phyloP scores from a whole-genome alignment of 805 yeast species.

The Zygosaccharomyces rouxii region DNA sequence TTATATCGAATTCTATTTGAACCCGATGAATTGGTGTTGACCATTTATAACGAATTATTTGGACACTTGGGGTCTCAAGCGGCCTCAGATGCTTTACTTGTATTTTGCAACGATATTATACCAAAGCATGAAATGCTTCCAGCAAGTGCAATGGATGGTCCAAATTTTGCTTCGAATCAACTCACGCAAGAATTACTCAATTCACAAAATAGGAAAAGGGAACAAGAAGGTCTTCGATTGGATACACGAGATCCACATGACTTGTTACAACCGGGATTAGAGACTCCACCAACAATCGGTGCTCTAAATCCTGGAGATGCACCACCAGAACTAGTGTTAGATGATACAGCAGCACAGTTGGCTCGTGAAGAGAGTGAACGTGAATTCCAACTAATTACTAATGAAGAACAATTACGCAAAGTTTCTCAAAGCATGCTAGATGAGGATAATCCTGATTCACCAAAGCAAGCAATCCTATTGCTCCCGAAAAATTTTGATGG shows the following conservation, averaged over 20 bases:
- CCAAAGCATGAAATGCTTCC: conserved; percentile 4
- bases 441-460: conserved; percentile 20
- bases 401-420: conserved; percentile 25
- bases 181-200: conserved; percentile 12
- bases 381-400: conserved; percentile 22
- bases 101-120: conserved; percentile 17
- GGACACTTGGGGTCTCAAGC: conserved; percentile 26
- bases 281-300: conserved; percentile 9
- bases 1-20: conserved; percentile 19
- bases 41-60: conserved; percentile 25
- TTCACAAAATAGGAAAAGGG: neutral
- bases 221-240: neutral
- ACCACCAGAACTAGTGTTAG: conserved; percentile 3
- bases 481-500: conserved; percentile 28
- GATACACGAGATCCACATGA: neutral
- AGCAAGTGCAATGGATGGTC: conserved; percentile 4
- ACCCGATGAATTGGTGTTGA: conserved; percentile 29
- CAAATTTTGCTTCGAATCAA: conserved; percentile 12
- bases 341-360: conserved; percentile 1
- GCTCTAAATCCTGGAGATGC: conserved; percentile 4
- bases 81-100: conserved; percentile 25
- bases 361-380: conserved; percentile 14
- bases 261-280: conserved; percentile 1
- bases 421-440: conserved; percentile 18
- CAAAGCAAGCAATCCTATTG: conserved; percentile 28